Evolutionary conservation across 306 rosid genomes (phyloP).

Genomic region (Rosa lucieae): DNA sequence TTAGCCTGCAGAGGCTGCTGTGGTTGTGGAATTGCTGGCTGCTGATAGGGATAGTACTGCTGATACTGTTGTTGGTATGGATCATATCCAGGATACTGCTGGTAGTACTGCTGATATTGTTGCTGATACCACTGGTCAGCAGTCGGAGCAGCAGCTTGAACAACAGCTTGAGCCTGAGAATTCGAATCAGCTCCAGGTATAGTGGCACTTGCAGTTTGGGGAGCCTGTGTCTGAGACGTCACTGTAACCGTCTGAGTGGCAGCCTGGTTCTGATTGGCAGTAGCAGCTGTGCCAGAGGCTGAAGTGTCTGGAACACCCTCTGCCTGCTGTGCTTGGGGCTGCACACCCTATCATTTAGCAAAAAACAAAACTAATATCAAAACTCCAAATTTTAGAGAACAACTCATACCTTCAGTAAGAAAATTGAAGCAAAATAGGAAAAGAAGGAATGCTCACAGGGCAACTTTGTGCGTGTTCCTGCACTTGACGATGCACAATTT

Average conservation of each 20-base stretch:
- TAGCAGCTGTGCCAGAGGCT: constrained; percentile 39
- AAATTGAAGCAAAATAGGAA: not conserved
- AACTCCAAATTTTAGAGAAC: constrained; percentile 11
- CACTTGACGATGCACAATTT: constrained; percentile 90
- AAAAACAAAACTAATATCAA: constrained; percentile 13
- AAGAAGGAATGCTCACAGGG: constrained; percentile 51
- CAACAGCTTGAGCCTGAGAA: constrained; percentile 62
- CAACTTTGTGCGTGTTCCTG: constrained; percentile 95
- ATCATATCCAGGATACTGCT: constrained; percentile 91
- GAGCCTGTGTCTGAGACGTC: constrained; percentile 52
- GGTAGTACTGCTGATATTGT: constrained; percentile 87
- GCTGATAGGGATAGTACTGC: constrained; percentile 82
- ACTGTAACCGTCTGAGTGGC: constrained; percentile 38
- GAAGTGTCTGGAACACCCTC: constrained; percentile 50
- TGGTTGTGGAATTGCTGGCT: constrained; percentile 51
- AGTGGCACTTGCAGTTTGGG: constrained; percentile 53
- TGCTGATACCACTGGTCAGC: constrained; percentile 94
- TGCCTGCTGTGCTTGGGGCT: constrained; percentile 62
- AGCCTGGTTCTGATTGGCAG: constrained; percentile 56
- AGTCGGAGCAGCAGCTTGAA: constrained; percentile 51
- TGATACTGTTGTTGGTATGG: constrained; percentile 90
- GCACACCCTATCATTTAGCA: constrained; percentile 67
- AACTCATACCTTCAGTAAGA: not conserved
- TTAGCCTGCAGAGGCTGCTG: constrained; percentile 56
- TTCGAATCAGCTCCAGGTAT: constrained; percentile 57